Conservation (phyloP, 352 stramenopile species). For the Pythium apleroticum region DNA sequence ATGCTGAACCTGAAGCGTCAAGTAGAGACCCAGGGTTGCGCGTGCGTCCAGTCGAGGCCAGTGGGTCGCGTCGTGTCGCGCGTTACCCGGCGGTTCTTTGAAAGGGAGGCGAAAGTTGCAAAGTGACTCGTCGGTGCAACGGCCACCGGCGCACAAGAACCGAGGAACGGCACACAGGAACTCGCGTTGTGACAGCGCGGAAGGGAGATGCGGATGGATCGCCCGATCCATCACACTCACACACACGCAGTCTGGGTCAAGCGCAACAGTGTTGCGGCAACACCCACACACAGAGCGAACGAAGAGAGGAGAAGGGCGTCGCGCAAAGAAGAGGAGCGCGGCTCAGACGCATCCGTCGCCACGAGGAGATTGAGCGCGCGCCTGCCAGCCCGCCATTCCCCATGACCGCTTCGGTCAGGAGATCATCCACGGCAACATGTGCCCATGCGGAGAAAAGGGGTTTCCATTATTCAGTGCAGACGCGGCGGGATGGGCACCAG, state of each 20-base stretch:
- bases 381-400: no score
- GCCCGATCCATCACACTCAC: neutral
- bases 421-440: constrained; percentile 6
- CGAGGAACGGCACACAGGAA: neutral
- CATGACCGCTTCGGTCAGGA: neutral
- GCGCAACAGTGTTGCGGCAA: no score
- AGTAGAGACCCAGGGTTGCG: neutral
- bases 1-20: constrained; percentile 4
- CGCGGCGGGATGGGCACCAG: neutral
- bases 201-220: no score
- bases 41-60: constrained; percentile 1
- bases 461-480: constrained; percentile 30
- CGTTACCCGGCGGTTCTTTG: constrained; percentile 26
- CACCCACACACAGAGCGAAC: neutral
- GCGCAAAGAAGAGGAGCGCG: constrained; percentile 13
- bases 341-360: constrained; percentile 21
- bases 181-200: neutral
- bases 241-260: neutral
- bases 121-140: constrained; percentile 25
- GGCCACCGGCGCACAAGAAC: neutral
- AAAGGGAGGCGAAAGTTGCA: constrained; percentile 39
- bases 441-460: constrained; percentile 16
- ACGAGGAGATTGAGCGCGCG: neutral
- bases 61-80: constrained; percentile 11
- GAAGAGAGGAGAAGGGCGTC: neutral